Evolutionary conservation across 1,284 basidiomycete genomes (phyloP), one percentile per base, ranked within the genome.

Genomic region (Sanguinoderma infundibulare): DNA sequence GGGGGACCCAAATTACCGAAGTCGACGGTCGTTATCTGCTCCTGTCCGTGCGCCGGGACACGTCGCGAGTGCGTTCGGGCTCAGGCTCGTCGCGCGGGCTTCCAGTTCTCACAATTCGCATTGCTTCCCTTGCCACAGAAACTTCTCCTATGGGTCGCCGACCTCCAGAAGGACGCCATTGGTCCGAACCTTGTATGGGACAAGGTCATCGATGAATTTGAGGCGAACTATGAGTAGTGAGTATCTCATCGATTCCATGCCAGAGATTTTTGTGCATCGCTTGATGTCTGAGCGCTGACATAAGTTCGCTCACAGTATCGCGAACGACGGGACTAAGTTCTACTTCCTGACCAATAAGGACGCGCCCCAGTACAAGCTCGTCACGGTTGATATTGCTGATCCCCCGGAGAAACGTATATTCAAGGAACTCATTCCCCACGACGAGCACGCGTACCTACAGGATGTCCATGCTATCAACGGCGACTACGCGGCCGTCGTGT

Each of bases 111-210:
- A 55, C 50, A 38, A 9, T 34, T 14, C 9, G 30, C 49, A 30
- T 47, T 32, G 20, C 24, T 15, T 30, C 8, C 14, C 15, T 17
- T 17, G 40, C 12, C 32, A n/a, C 66, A 92, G 89, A 87, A 87
- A 83, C 87, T 90, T 69, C 73, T 86, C n/a, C 73, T 92, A 1
- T 93, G 91, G 90, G 79, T 92, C 42, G 83, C 88, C 2, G 87
- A 92, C 68, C 76, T 92, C 10, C 71, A 83, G 50, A 76, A 82
- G 55, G 80, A 84, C 57, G 75, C 81, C 56, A 87, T 92, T 20
- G 83, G 83, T 6, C 79, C 80, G 47, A 80, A 89, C 64, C 83
- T 93, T 69, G 79, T 83, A 63, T 93, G 90, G 90, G 79, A 81
- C 61, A 92, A 90, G 73, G 64, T 93, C 24, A 76, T 90, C 38